A percentile compares a stretch with the other conserved stretches of the same genome.
phyloP scores from a whole-genome alignment of 2,329 filamentous ascomycete species.

The Cryphonectria nitschkei region DNA sequence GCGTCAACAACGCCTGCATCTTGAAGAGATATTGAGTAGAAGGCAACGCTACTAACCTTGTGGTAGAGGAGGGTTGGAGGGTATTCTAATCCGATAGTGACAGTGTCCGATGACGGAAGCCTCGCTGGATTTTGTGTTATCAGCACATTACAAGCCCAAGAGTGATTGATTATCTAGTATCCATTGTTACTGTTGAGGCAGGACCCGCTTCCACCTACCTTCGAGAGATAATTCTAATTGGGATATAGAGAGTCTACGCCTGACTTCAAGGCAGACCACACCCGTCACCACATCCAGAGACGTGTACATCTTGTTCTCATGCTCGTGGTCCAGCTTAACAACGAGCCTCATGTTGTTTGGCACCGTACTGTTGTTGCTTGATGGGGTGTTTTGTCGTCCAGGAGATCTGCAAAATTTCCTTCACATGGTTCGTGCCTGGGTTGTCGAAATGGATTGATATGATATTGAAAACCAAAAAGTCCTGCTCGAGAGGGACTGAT shows the following conservation, averaged over 20 bases:
- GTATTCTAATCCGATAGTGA: neutral
- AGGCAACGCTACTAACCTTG: neutral
- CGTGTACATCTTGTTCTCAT: neutral
- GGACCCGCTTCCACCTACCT: neutral
- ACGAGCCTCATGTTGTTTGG: neutral
- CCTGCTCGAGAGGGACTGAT: neutral
- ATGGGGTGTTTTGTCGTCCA: neutral
- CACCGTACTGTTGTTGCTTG: neutral
- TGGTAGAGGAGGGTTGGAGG: neutral
- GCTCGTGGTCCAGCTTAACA: neutral
- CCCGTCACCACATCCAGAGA: conserved; percentile 9
- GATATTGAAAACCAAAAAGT: neutral
- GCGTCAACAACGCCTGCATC: neutral
- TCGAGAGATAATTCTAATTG: conserved; percentile 5
- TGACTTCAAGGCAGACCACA: conserved; percentile 1
- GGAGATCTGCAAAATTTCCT: neutral
- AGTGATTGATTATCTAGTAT: neutral
- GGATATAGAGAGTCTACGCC: neutral
- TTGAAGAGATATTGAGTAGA: neutral
- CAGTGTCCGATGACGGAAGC: neutral
- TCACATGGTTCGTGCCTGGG: neutral
- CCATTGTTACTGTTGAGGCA: neutral
- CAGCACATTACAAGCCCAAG: neutral
- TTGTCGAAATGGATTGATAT: neutral
- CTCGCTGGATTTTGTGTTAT: neutral